These are phyloP conservation scores for Sextonia rubra DNA, from an alignment of 164 flowering plant genomes.

Conservation along the genomic window DNA sequence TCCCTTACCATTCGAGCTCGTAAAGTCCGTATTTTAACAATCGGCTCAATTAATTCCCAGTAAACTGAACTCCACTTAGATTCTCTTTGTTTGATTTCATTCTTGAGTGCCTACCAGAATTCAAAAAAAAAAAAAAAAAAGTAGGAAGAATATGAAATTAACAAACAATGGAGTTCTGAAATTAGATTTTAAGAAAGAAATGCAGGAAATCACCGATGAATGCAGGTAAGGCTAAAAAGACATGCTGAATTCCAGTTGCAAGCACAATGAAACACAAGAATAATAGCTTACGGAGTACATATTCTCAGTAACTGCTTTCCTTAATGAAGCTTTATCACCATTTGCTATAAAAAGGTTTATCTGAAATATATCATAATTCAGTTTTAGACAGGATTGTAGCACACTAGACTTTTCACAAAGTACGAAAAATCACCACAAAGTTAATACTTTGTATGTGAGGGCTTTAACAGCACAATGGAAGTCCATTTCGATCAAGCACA, in stretches of 20 bases:
- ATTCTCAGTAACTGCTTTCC: conserved; percentile 84
- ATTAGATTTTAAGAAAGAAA: background rate
- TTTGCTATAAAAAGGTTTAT: conserved; percentile 66
- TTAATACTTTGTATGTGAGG: too few relatives aligned
- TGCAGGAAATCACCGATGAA: background rate
- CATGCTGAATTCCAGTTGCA: background rate
- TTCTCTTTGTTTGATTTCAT: conserved; percentile 84
- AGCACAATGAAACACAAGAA: conserved; percentile 1
- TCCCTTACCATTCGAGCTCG: conserved; percentile 78
- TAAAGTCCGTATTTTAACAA: conserved; percentile 71
- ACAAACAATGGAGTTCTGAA: background rate
- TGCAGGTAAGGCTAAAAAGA: background rate
- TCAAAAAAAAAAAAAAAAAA: background rate
- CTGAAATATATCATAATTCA: conserved; percentile 31
- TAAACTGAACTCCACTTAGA: conserved; percentile 63
- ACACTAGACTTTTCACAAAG: background rate
- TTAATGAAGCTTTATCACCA: conserved; percentile 65
- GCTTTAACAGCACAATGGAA: too few relatives aligned
- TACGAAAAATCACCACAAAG: too few relatives aligned
- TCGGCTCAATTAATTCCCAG: conserved; percentile 88
- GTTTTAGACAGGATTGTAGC: background rate
- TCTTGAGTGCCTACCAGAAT: conserved; percentile 63
- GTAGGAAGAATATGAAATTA: background rate
- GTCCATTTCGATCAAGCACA: too few relatives aligned
- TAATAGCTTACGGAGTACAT: conserved; percentile 78